Evolutionary conservation across 495 filamentous ascomycete species (phyloP).

Genomic region (Penicillium alfredii): DNA sequence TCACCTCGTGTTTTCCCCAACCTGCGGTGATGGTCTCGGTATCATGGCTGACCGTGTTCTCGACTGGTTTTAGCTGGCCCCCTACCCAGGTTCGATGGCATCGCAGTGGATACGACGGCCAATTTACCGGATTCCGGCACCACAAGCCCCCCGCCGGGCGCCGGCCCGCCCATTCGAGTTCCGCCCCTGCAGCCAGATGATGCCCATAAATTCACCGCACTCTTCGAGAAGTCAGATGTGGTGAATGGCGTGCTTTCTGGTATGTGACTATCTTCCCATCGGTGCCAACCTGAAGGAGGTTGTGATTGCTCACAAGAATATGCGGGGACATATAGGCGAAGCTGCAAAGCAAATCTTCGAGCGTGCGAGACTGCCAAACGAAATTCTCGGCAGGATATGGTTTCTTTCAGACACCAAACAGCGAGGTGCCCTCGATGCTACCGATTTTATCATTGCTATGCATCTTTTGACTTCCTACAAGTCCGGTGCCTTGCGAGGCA

Average conservation of each 20-base stretch:
- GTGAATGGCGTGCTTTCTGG: constrained; percentile 77
- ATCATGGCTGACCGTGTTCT: constrained; percentile 13
- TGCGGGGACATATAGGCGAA: constrained; percentile 65
- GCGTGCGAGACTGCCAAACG: constrained; percentile 82
- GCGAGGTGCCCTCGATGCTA: constrained; percentile 77
- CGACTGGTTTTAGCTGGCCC: constrained; percentile 60
- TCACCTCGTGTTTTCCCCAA: no score
- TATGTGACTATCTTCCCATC: no score
- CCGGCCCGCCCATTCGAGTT: constrained; percentile 74
- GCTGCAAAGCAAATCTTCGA: constrained; percentile 93
- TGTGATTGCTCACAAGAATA: background rate
- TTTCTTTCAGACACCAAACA: constrained; percentile 89
- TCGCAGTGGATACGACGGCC: constrained; percentile 38
- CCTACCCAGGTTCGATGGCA: constrained; percentile 85
- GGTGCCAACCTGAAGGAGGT: no score
- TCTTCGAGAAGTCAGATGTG: constrained; percentile 85
- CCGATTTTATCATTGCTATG: constrained; percentile 98
- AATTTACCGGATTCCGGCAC: constrained; percentile 38
- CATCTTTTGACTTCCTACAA: constrained; percentile 89
- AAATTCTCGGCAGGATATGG: constrained; percentile 89
- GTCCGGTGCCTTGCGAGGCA: constrained; percentile 66
- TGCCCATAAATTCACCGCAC: constrained; percentile 71
- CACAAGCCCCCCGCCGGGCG: constrained; percentile 55
- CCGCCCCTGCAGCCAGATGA: constrained; percentile 86
- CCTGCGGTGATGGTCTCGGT: no score